A percentile compares a stretch with the other conserved stretches of the same genome.
phyloP scores from a whole-genome alignment of 768 basidiomycete species.

The Cystofilobasidium ferigula region DNA sequence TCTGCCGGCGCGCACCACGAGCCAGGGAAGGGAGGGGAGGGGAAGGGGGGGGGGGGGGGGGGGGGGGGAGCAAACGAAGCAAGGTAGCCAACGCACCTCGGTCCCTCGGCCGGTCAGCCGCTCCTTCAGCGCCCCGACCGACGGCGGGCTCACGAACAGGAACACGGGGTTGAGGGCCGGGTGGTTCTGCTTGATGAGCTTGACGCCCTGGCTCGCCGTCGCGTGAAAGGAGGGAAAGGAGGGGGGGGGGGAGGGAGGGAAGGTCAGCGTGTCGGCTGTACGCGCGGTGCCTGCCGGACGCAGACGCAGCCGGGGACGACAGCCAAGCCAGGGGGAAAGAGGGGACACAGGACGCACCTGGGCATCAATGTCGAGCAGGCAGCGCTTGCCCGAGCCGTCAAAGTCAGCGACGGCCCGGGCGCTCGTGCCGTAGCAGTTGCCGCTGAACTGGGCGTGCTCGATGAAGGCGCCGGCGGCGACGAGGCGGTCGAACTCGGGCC shows the following conservation, averaged over 20 bases:
- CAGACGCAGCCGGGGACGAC: not conserved
- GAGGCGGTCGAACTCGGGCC: constrained; percentile 60
- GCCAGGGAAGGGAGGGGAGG: not conserved
- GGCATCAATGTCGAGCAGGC: constrained; percentile 90
- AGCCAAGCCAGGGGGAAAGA: not conserved
- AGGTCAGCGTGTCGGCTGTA: not conserved
- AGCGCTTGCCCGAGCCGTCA: constrained; percentile 54
- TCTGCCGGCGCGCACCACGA: too few species aligned
- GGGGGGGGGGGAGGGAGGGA: not conserved
- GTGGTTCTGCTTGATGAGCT: constrained; percentile 68
- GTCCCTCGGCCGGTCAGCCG: constrained; percentile 74
- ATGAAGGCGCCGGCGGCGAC: constrained; percentile 67
- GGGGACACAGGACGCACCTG: constrained; percentile 51
- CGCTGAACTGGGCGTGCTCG: constrained; percentile 86
- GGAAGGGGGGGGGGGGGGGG: not conserved
- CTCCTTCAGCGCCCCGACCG: constrained; percentile 53
- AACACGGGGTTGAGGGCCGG: constrained; percentile 65
- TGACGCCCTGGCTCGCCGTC: constrained; percentile 68
- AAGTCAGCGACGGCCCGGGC: constrained; percentile 55
- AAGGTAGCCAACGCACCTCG: constrained; percentile 44
- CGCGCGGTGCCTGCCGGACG: not conserved
- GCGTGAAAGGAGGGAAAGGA: not conserved
- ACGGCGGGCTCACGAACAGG: constrained; percentile 84
- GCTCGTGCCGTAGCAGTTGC: constrained; percentile 87
- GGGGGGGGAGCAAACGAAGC: too few species aligned